phyloP scores from a whole-genome alignment of 768 basidiomycete genomes.

The Auricularia sp. region DNA sequence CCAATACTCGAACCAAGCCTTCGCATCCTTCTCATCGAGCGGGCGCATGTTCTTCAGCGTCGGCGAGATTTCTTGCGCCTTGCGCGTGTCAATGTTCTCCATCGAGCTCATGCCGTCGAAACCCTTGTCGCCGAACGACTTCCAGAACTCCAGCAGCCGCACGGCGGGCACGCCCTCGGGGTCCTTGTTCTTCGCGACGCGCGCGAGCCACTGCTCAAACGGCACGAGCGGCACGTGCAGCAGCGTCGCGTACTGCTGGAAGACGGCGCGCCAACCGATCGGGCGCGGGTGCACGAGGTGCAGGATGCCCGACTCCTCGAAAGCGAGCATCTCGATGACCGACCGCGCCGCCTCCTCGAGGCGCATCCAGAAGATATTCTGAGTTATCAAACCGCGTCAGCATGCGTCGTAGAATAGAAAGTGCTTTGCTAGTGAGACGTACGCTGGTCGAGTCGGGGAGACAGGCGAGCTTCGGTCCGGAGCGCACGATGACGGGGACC shows the following conservation, averaged over 20 bases:
- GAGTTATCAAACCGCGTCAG: neutral
- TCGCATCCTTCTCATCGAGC: neutral
- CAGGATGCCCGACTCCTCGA: slow-evolving; percentile 3
- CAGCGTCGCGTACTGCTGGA: slow-evolving; percentile 10
- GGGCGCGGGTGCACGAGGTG: slow-evolving; percentile 19
- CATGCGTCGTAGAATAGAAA: neutral
- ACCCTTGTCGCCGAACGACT: neutral
- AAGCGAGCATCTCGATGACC: slow-evolving; percentile 15
- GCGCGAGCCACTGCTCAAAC: slow-evolving; percentile 14
- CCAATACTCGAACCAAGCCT: neutral
- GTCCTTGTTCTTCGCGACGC: slow-evolving; percentile 1
- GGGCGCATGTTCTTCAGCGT: neutral
- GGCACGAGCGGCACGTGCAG: slow-evolving; percentile 16
- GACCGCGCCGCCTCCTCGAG: slow-evolving; percentile 15
- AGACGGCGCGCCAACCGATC: neutral
- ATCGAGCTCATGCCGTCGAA: neutral
- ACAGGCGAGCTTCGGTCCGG: slow-evolving; percentile 20
- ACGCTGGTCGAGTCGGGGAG: slow-evolving; percentile 25
- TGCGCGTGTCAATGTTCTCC: neutral
- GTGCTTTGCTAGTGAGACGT: slow-evolving; percentile 8
- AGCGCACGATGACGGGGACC: slow-evolving; percentile 33
- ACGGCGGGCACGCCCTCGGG: slow-evolving; percentile 14
- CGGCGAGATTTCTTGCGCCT: neutral
- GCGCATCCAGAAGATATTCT: slow-evolving; percentile 13
- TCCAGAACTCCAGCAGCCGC: slow-evolving; percentile 17